phyloP scores from a whole-genome alignment of 495 filamentous ascomycete species.

The Penicillium coffeae region DNA sequence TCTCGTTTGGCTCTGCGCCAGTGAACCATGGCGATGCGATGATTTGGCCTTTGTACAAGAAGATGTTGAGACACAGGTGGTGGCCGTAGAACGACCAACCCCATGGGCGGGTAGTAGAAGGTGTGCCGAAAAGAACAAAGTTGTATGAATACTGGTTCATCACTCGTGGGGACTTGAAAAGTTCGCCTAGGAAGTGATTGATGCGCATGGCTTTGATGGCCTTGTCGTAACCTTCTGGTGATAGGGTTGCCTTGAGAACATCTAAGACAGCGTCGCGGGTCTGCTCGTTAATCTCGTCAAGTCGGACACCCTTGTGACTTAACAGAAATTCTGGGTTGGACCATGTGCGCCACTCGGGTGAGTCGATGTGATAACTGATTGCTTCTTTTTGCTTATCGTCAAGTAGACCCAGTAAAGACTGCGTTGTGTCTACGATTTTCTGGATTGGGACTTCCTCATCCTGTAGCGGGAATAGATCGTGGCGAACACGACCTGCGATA shows the following conservation, averaged over 20 bases:
- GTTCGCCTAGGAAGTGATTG: slow-evolving; percentile 72
- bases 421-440: slow-evolving; percentile 48
- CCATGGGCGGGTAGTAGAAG: slow-evolving; percentile 55
- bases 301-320: slow-evolving; percentile 58
- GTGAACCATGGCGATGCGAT: slow-evolving; percentile 68
- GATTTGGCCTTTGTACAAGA: slow-evolving; percentile 57
- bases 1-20: slow-evolving; percentile 71
- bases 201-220: slow-evolving; percentile 66
- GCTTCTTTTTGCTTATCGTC: slow-evolving; percentile 43
- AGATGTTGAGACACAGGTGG: slow-evolving; percentile 67
- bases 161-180: slow-evolving; percentile 55
- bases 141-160: slow-evolving; percentile 76
- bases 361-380: slow-evolving; percentile 59
- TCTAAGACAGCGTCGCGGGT: slow-evolving; percentile 48
- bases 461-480: slow-evolving; percentile 53
- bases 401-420: slow-evolving; percentile 39
- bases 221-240: slow-evolving; percentile 66
- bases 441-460: slow-evolving; percentile 60
- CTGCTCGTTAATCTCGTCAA: slow-evolving; percentile 51
- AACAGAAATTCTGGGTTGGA: slow-evolving; percentile 71
- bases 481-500: slow-evolving; percentile 47
- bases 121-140: slow-evolving; percentile 58
- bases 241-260: slow-evolving; percentile 55
- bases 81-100: slow-evolving; percentile 75
- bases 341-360: slow-evolving; percentile 69